Conservation (phyloP, 2,329 filamentous ascomycete genomes). For the Nigrograna mackinnonii region DNA sequence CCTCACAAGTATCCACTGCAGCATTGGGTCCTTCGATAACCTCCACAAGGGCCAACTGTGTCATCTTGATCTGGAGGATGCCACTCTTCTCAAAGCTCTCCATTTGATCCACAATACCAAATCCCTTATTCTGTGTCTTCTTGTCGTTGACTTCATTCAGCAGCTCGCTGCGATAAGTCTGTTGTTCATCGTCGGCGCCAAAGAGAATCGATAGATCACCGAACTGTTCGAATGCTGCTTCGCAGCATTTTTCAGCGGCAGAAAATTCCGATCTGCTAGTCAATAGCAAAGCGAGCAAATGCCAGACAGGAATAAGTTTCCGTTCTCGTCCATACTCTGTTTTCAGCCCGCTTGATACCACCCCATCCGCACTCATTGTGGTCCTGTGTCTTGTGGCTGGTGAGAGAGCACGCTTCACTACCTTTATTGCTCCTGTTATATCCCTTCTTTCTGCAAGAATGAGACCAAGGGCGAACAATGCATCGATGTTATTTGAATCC, state of each 20-base stretch:
- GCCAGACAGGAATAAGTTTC: conserved; percentile 81
- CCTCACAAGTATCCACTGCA: conserved; percentile 86
- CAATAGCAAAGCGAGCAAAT: conserved; percentile 82
- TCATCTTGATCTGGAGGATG: conserved; percentile 95
- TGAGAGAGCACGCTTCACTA: conserved; percentile 76
- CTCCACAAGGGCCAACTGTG: conserved; percentile 83
- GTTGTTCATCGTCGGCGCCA: conserved; percentile 56
- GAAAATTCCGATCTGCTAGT: conserved; percentile 85
- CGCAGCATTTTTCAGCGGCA: conserved; percentile 80
- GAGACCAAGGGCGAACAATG: conserved; percentile 79
- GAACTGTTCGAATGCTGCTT: conserved; percentile 90
- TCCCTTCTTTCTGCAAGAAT: conserved; percentile 88
- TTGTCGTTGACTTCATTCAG: conserved; percentile 51
- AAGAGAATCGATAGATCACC: conserved; percentile 72
- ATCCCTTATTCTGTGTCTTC: conserved; percentile 7
- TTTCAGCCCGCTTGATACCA: conserved; percentile 25
- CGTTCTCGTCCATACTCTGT: conserved; percentile 56
- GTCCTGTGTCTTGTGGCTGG: conserved; percentile 47
- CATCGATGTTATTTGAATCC: conserved; percentile 70
- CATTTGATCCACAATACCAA: conserved; percentile 75
- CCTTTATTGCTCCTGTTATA: conserved; percentile 76
- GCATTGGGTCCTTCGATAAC: conserved; percentile 79
- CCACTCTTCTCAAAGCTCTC: conserved; percentile 81
- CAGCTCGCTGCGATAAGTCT: conserved; percentile 66
- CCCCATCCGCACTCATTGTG: conserved; percentile 33